Evolutionary conservation across 768 basidiomycete species (phyloP).

Genomic region (Russula sp.): DNA sequence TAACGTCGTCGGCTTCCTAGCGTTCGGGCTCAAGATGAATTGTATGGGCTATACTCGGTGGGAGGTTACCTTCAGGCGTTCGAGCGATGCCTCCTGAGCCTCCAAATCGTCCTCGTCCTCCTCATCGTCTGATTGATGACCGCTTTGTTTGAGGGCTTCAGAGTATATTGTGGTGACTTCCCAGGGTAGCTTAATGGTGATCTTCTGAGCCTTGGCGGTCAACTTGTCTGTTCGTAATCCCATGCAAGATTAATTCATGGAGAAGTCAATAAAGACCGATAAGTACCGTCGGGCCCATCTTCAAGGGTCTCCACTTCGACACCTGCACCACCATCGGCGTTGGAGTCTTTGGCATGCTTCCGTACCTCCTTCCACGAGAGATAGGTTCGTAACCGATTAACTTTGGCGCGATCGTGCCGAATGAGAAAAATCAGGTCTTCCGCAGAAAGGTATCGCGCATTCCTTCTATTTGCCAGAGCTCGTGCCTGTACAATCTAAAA

Average conservation of each 20-base stretch:
- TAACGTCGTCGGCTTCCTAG: constrained; percentile 92
- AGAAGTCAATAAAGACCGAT: constrained; percentile 10
- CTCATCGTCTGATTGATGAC: constrained; percentile 78
- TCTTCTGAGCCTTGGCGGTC: constrained; percentile 82
- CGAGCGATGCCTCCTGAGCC: constrained; percentile 91
- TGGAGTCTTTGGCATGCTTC: constrained; percentile 90
- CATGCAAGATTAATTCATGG: constrained; percentile 9
- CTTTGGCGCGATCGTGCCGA: constrained; percentile 89
- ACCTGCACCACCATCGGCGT: constrained; percentile 73
- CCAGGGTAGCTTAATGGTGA: constrained; percentile 95
- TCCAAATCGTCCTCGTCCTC: constrained; percentile 96
- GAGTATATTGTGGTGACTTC: constrained; percentile 90
- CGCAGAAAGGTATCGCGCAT: constrained; percentile 80
- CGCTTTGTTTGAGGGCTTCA: constrained; percentile 57
- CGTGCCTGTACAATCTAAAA: constrained; percentile 85
- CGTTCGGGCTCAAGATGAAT: not conserved
- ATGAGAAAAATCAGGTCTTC: constrained; percentile 98
- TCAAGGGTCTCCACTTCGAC: constrained; percentile 82
- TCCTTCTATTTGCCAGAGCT: constrained; percentile 73
- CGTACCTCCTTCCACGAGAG: constrained; percentile 97
- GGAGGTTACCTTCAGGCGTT: constrained; percentile 63
- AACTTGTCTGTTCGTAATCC: constrained; percentile 57
- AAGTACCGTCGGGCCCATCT: constrained; percentile 74
- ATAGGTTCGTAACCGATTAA: constrained; percentile 89
- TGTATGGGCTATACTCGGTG: not conserved